Conservation (phyloP, 768 basidiomycete species). For the Nidularia pulvinata region DNA sequence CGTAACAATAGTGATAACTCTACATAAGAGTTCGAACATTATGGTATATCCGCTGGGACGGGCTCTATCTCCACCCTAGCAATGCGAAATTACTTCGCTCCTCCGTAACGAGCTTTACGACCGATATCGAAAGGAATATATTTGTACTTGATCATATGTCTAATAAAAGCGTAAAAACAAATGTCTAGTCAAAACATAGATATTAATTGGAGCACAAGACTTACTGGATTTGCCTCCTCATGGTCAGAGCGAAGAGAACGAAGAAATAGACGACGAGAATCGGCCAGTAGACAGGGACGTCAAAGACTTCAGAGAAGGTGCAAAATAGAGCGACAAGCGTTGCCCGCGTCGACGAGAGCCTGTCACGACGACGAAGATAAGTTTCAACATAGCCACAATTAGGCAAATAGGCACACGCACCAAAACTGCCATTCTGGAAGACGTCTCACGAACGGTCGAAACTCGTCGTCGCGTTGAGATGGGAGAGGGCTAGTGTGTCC, state of each 20-base stretch:
- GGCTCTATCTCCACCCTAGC: slow-evolving; percentile 4
- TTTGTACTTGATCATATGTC: slow-evolving; percentile 99
- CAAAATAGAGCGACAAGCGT: slow-evolving; percentile 79
- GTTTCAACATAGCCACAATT: too few species aligned
- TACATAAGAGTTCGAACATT: neutral
- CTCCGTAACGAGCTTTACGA: slow-evolving; percentile 87
- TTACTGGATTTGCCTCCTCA: slow-evolving; percentile 95
- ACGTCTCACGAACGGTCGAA: slow-evolving; percentile 94
- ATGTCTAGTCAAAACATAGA: neutral
- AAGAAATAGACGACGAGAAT: slow-evolving; percentile 98
- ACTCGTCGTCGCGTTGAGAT: slow-evolving; percentile 85
- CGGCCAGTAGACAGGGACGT: slow-evolving; percentile 99
- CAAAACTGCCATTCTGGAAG: slow-evolving; percentile 98
- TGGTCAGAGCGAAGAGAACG: slow-evolving; percentile 91
- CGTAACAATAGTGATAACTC: neutral
- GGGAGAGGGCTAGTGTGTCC: slow-evolving; percentile 57
- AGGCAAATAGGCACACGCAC: slow-evolving; percentile 34
- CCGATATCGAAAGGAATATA: slow-evolving; percentile 97
- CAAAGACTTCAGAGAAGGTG: slow-evolving; percentile 84
- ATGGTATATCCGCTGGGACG: neutral
- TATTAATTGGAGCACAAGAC: slow-evolving; percentile 23
- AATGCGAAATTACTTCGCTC: slow-evolving; percentile 35
- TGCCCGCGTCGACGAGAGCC: slow-evolving; percentile 92
- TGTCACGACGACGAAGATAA: slow-evolving; percentile 19
- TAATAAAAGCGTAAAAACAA: slow-evolving; percentile 23